Base-by-base conservation (phyloP, 2,329 filamentous ascomycete genomes). In the Paraphoma sp. region DNA sequence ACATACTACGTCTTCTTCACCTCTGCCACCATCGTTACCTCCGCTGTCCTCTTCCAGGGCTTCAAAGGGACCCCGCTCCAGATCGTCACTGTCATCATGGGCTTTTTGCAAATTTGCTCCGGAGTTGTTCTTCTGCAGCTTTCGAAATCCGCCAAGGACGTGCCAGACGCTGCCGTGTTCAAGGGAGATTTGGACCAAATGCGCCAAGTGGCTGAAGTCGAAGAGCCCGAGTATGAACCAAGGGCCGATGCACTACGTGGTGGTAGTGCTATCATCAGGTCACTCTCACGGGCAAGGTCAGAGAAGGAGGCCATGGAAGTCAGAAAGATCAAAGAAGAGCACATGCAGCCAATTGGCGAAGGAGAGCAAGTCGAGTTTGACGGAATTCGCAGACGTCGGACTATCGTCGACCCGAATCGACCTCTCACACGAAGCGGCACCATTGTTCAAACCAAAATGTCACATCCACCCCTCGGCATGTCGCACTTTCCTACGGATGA, bases 1-100 rank as follows among this genome's bases (percentile, higher is more conserved):
- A 99, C 95, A 2, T 99, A 99, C 80, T 99, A 99, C 76, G 95
- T 99, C 64, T 94, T 96, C 81, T 99, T 99, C 76, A 99, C 95
- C 40, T 96, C 89, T 67, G 90, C 93, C 5, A 98, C 95, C 17
- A 97, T 99, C 64, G 86, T 98, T 65, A 96, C 93, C 6, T 97
- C 94, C 0, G 91, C 93, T 3, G 88, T 99, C 45, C 82, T 99
- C 2, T 98, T 98, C 78, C 89, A 88, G 61, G 95, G 95, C 7
- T 97, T 99, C 84, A 94, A 96, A 72, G 95, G 94, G 36, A 91
- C 91, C 0, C 83, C 86, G 0, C 84, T 87, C 6, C 86, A 90
- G 28, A 98, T 99, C 54, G 83, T 91, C 45, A 97, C 93, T 0
- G 91, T 98, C 30, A 89, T 98, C 53, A 87, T 96, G 80, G 95